Evolutionary conservation across 148 eudicot genomes (phyloP).

Genomic region (Beta vulgaris): DNA sequence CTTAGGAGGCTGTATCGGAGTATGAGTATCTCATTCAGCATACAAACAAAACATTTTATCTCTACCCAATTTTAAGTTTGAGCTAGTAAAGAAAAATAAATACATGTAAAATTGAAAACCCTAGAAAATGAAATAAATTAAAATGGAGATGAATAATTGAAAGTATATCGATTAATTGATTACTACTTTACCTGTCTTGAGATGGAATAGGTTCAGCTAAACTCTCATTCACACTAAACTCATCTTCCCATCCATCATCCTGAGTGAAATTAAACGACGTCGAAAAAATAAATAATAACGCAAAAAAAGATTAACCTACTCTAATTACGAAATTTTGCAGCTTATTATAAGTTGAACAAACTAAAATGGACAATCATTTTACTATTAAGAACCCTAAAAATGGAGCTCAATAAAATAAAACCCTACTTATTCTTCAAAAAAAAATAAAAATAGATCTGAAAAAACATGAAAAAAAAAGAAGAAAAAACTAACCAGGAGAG

Average conservation of each 20-base stretch:
- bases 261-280: slow-evolving; percentile 24
- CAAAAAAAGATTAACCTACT: neutral
- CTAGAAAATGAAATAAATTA: slow-evolving; percentile 12
- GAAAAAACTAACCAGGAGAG: slow-evolving; percentile 20
- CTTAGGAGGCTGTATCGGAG: slow-evolving; percentile 12
- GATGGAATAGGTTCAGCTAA: slow-evolving; percentile 28
- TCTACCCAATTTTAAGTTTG: slow-evolving; percentile 6
- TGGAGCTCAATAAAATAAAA: slow-evolving; percentile 1
- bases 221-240: slow-evolving; percentile 31
- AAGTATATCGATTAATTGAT: neutral
- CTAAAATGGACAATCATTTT: neutral
- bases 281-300: neutral
- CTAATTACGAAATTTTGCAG: neutral
- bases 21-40: neutral
- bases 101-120: neutral
- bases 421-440: slow-evolving; percentile 16
- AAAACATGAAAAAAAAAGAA: neutral
- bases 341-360: neutral
- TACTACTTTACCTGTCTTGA: slow-evolving; percentile 50
- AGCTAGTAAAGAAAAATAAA: neutral
- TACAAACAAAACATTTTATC: neutral
- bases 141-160: neutral
- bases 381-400: slow-evolving; percentile 13
- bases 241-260: slow-evolving; percentile 37
- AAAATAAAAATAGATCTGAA: slow-evolving; percentile 1